Base-by-base conservation (phyloP, 345 rosid species). In the Sonneratia alba region DNA sequence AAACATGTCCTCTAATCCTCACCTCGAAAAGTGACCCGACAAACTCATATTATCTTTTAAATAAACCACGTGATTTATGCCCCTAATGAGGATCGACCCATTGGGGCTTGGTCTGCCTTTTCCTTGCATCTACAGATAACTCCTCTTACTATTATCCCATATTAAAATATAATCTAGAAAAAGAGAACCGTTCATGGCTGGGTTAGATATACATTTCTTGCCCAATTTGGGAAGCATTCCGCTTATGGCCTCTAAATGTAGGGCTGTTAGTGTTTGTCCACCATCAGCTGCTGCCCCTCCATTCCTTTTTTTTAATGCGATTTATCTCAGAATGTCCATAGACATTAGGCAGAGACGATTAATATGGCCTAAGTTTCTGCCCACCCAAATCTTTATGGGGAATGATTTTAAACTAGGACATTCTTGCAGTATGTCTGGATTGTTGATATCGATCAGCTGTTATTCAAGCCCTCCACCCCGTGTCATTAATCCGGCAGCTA, bases 11-110 rank as follows among this genome's bases (percentile, higher is more conserved):
- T 76, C 69, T 64, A 73, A 81, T 83, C 76, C 63, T 37, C 68
- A 62, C 85, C 83, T 76, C 68, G 75, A 70, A 82, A 84, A 79
- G 86, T 79, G 84, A 80, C 55, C 85, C 87, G 92, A 84, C 88
- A 83, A 78, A 75, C 81, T 84, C 86, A 80, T 86, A 84, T 70
- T 73, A 75, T 77, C 43, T 73, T 72, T 74, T 73, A 49, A 75
- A 56, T 73, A 24, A 43, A 69, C 76, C 83, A 77, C 79, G 81
- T 84, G 91, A 76, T 79, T 74, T 71, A 78, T 78, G 79, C 73
- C 83, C 76, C 61, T 71, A 56, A 71, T 47, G 64, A 75, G 62
- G 66, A 57, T 59, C 72, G 73, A 37, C 68, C 83, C 79, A 51
- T 69, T 72, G 75, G 73, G 66, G 70, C 76, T 69, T 36, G 73